Base-by-base conservation (phyloP, 345 rosid genomes). In the Combretum micranthum region DNA sequence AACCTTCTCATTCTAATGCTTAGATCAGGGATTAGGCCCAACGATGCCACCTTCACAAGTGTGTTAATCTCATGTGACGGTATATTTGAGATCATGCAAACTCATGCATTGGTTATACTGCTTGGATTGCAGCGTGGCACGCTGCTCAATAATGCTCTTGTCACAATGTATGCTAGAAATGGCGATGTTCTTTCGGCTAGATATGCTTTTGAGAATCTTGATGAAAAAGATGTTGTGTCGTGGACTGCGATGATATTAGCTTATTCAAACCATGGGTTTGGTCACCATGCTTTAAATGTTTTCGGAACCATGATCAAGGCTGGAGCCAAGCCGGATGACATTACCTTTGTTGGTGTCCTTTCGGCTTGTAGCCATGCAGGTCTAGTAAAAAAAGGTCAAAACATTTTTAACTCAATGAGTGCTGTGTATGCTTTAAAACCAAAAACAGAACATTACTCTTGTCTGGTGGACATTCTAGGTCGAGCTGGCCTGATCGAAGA, bases 161-260 rank as follows among this genome's bases (percentile, higher is more conserved):
- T 77, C 21, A 61, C 78, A 22, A 57, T 21, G 71, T 68, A 65
- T 59, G 70, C 82, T 43, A 68, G 64, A 61, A 57, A 47, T 43
- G 72, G 82, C 50, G 76, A 77, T 63, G 46, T 70, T 59, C 51
- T 50, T 14, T 65, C 67, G 14, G 76, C 82, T 59, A 59, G 62
- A 53, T 37, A 55, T 55, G 73, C 58, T 47, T 77, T 77, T 19
- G 57, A 68, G 47, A 20, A 57, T 49, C 71, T 71, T 4, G 46
- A 71, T 66, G 25, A 52, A 13, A 77, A 74, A 69, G 82, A 77
- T 50, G 52, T 62, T 4, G 74, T 68, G 20, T 71, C 79, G 0
- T 71, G 79, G 74, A 74, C 72, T 53, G 63, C 79, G 6, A 77
- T 71, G 79, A 62, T 74, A 59, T 69, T 77, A 59, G 69, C 76